phyloP scores from a whole-genome alignment of 2,329 filamentous ascomycete genomes.

The Monilinia fructicola region DNA sequence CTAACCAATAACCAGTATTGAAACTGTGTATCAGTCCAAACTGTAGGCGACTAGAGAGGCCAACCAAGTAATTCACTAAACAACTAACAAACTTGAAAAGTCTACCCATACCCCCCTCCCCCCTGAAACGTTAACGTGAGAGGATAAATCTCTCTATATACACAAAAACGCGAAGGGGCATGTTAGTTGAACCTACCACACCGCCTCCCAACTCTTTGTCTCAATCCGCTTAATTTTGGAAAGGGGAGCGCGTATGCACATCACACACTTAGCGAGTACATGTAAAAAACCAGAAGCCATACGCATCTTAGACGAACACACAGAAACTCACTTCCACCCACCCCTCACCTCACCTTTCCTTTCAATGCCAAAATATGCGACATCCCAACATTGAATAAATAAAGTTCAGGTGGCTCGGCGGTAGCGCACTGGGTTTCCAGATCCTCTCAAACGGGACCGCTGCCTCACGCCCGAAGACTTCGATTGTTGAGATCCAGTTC shows the following conservation, averaged over 20 bases:
- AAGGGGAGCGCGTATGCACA: too few species aligned
- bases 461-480: background rate
- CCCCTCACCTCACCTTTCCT: too few species aligned
- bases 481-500: background rate
- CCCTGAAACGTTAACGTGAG: too few species aligned
- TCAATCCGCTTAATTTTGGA: too few species aligned
- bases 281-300: background rate
- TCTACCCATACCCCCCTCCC: too few species aligned
- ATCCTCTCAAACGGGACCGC: background rate
- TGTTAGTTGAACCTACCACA: background rate
- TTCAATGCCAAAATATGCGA: background rate
- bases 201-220: background rate
- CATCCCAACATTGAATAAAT: background rate
- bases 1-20: too few species aligned
- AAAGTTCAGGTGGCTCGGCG: constrained; percentile 2
- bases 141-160: too few species aligned
- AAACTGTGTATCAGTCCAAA: too few species aligned
- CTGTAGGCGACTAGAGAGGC: too few species aligned
- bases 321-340: background rate
- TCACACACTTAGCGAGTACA: too few species aligned
- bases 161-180: background rate
- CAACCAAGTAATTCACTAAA: too few species aligned
- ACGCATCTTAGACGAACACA: background rate
- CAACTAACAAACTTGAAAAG: too few species aligned
- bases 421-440: background rate